phyloP scores from a whole-genome alignment of 768 basidiomycete genomes.

The Tulasnella sp. region DNA sequence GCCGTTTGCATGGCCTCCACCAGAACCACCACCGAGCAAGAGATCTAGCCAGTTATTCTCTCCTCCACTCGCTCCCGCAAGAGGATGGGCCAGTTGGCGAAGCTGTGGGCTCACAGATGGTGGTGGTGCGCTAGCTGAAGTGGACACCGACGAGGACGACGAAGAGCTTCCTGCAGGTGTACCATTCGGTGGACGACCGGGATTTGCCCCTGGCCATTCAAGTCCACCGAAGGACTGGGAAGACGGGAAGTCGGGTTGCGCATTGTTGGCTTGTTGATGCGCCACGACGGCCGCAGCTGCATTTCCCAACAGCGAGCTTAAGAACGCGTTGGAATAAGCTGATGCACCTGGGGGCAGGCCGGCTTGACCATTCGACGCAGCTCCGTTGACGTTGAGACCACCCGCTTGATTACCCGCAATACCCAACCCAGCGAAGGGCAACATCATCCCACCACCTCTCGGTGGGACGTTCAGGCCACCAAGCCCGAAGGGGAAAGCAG shows the following conservation, averaged over 20 bases:
- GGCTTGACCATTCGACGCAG: not conserved
- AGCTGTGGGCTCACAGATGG: not conserved
- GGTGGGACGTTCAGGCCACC: not conserved
- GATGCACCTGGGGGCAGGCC: not conserved
- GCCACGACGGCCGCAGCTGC: not conserved
- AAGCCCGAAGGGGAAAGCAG: not conserved
- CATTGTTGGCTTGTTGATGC: not conserved
- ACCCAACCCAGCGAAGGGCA: constrained; percentile 1
- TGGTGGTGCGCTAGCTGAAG: not conserved
- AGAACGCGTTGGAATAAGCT: constrained; percentile 6
- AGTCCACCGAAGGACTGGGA: not conserved
- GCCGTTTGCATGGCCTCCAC: too few relatives aligned
- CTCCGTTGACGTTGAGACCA: not conserved
- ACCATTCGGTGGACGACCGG: not conserved
- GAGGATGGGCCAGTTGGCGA: not conserved
- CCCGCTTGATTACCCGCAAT: not conserved
- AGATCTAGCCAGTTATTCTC: constrained; percentile 3
- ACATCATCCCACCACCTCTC: not conserved
- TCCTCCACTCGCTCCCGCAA: not conserved
- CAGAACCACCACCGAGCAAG: not conserved
- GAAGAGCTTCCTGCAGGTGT: not conserved
- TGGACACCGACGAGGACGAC: not conserved
- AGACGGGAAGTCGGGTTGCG: not conserved
- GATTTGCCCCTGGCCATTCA: not conserved
- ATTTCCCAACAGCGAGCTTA: not conserved